Base-by-base conservation (phyloP, 345 rosid species). In the Hibiscus tridactylites region DNA sequence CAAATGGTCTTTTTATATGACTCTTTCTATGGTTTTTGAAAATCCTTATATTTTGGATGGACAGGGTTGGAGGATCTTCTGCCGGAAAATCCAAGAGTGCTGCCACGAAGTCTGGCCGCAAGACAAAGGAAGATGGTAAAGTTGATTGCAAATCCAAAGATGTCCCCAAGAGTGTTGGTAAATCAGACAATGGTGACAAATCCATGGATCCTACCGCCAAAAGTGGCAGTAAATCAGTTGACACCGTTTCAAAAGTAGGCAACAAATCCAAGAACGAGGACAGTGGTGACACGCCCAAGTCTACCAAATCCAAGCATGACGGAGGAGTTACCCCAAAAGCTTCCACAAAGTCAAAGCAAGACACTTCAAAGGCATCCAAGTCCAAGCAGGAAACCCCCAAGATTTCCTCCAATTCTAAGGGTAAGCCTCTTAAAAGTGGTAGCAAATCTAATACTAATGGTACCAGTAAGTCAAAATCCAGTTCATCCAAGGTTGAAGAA, bases 41-140 rank as follows among this genome's bases (percentile, higher is more conserved):
- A 50, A 54, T 75, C 9, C n/a, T 29, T 62, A 11, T 42, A 42
- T 50, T 21, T 19, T 24, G 39, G 59, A 70, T 79, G 26, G 39
- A 28, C 71, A 91, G 98, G 84, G 82, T 83, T 73, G 79, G 86
- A 75, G 93, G 85, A 65, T 83, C 80, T 78, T 83, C 90, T 53
- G 80, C 90, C 44, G 83, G 86, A 73, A 96, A 92, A 85, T 75
- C 90, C 35, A 81, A 83, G 76, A 84, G 73, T 76, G 24, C 72
- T 63, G 79, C 81, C 16, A 4, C 16, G 9, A 58, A 58, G 39
- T 44, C 65, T 21, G 84, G 86, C 72, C 58, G 44, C 71, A 67
- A 67, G 54, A 50, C 42, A n/a, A 67, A 67, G 71, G 71, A 67
- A 46, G 77, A 71, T 3, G 16, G 58, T 68, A 85, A 74, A 71